A percentile compares a stretch with the other conserved stretches of the same genome.
Conservation (phyloP, 805 yeast genomes). For the Starmerella sp. region DNA sequence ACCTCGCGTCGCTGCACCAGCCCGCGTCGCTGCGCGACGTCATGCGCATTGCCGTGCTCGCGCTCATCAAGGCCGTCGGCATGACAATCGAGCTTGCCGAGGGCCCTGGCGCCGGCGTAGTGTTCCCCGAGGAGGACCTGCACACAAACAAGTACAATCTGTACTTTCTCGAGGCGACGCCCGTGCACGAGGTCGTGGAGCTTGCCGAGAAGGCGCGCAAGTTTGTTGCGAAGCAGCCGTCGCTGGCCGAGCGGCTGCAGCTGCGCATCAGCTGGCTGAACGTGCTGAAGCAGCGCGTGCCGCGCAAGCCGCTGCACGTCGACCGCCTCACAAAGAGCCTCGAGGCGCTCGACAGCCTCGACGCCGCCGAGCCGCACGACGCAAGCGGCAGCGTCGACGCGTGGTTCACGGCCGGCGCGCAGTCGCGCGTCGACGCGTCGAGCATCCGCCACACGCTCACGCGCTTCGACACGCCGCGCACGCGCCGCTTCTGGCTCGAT, state of each 20-base stretch:
- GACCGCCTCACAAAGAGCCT: conserved; percentile 11
- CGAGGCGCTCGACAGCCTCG: conserved; percentile 3
- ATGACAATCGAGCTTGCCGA: conserved; percentile 16
- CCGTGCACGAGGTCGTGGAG: conserved; percentile 18
- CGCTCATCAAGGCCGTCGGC: conserved; percentile 21
- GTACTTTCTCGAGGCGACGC: conserved; percentile 29
- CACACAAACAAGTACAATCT: conserved; percentile 43
- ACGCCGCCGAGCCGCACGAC: background rate
- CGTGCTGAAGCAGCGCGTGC: conserved; percentile 18
- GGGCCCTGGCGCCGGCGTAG: conserved; percentile 18
- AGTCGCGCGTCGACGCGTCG: conserved; percentile 12
- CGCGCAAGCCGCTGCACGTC: conserved; percentile 14
- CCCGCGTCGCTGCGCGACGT: conserved; percentile 19
- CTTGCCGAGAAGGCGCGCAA: conserved; percentile 28
- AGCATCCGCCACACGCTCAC: conserved; percentile 7
- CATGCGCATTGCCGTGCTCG: conserved; percentile 21
- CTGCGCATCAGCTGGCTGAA: conserved; percentile 22
- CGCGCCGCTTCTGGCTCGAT: conserved; percentile 17
- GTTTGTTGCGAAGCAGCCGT: conserved; percentile 32
- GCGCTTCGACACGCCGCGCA: conserved; percentile 11
- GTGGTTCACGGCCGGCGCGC: conserved; percentile 12
- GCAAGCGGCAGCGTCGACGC: background rate
- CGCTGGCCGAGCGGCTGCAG: conserved; percentile 47
- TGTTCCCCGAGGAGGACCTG: conserved; percentile 30
- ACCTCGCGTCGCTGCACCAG: conserved; percentile 1